These are phyloP conservation scores for Exidia glandulosa DNA, from an alignment of 768 basidiomycete species.

Conservation along the genomic window DNA sequence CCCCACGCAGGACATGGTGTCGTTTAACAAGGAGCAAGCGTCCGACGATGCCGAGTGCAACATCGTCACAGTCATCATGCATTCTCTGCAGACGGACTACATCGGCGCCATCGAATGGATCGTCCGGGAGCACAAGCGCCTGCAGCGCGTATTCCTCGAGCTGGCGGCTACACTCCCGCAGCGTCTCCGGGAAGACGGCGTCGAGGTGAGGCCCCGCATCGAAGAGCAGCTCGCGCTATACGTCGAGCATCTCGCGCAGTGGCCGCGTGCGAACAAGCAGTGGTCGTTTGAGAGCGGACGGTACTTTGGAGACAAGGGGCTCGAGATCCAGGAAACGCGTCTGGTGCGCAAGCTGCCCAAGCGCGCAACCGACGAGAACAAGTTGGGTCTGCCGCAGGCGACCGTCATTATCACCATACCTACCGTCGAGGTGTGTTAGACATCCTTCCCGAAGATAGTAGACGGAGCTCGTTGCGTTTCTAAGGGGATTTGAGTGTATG, in stretches of 20 bases:
- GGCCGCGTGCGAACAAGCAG: conserved; percentile 52
- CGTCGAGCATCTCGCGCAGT: conserved; percentile 44
- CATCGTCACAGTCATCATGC: conserved; percentile 57
- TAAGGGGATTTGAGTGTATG: too few species aligned
- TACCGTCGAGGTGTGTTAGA: not conserved
- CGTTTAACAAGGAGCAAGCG: conserved; percentile 63
- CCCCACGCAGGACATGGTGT: conserved; percentile 47
- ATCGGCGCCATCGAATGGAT: conserved; percentile 51
- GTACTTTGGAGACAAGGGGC: conserved; percentile 50
- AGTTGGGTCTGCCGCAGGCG: not conserved
- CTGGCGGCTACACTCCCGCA: conserved; percentile 3
- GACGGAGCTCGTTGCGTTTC: too few species aligned
- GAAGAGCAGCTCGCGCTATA: conserved; percentile 20
- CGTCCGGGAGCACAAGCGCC: conserved; percentile 36
- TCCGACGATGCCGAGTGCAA: conserved; percentile 57
- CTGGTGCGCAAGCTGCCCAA: not conserved
- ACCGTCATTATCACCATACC: not conserved
- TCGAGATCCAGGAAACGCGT: conserved; percentile 33
- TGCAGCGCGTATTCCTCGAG: conserved; percentile 37
- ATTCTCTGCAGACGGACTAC: conserved; percentile 37
- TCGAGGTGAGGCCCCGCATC: not conserved
- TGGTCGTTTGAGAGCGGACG: conserved; percentile 63
- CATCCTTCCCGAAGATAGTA: too few species aligned
- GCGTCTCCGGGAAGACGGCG: not conserved
- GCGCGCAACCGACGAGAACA: not conserved